Conservation (phyloP, 306 rosid genomes). For the Sophora flavescens region DNA sequence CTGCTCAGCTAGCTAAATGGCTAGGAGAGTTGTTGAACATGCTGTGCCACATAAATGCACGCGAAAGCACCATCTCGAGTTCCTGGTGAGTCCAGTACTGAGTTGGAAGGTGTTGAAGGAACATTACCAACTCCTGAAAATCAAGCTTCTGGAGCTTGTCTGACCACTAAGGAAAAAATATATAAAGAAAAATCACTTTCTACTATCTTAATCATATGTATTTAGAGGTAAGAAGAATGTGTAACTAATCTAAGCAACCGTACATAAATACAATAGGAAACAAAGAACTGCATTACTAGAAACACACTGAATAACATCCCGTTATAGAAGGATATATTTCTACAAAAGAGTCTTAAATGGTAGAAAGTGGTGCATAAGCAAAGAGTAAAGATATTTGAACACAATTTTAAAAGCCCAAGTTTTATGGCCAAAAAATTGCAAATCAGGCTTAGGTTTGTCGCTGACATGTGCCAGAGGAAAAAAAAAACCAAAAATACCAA, state of each 20-base stretch:
- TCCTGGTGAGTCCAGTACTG: constrained; percentile 91
- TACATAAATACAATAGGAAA: background rate
- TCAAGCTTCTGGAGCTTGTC: constrained; percentile 88
- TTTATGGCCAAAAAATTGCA: background rate
- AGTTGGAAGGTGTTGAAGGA: constrained; percentile 97
- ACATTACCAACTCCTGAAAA: constrained; percentile 97
- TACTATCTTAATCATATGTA: constrained; percentile 8
- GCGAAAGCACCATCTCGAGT: constrained; percentile 96
- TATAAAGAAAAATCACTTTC: constrained; percentile 34
- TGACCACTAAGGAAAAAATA: constrained; percentile 78
- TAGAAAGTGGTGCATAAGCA: constrained; percentile 4
- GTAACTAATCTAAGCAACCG: background rate
- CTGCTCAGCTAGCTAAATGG: constrained; percentile 75
- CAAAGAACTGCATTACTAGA: background rate
- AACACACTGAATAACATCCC: background rate
- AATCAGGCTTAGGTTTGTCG: background rate
- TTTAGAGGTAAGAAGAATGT: constrained; percentile 1
- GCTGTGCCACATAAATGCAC: constrained; percentile 99
- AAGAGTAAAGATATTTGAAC: no score
- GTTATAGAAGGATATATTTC: background rate
- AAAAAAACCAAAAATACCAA: constrained; percentile 11
- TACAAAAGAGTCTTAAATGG: background rate
- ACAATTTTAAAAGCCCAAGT: constrained; percentile 15
- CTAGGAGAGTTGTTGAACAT: constrained; percentile 97
- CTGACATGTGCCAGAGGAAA: background rate